These are phyloP conservation scores for Euryodendron excelsum DNA, from an alignment of 148 eudicot genomes.

Conservation along the genomic window DNA sequence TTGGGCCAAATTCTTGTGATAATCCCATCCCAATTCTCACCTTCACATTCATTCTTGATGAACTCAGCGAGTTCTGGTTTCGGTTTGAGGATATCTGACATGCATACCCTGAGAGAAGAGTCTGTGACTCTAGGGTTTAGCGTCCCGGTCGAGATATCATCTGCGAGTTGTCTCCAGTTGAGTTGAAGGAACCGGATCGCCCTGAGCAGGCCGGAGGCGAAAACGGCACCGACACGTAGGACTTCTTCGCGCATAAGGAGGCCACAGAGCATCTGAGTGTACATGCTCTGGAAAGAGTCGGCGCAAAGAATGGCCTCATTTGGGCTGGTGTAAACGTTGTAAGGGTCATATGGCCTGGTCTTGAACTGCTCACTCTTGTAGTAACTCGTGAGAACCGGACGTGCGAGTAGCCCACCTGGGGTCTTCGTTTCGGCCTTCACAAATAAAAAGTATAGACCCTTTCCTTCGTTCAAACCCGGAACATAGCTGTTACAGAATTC, in stretches of 20 bases:
- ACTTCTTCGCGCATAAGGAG: constrained; percentile 55
- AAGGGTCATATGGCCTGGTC: constrained; percentile 59
- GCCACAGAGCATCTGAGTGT: constrained; percentile 84
- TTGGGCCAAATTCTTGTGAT: constrained; percentile 78
- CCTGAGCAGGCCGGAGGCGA: constrained; percentile 81
- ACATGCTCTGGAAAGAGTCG: constrained; percentile 86
- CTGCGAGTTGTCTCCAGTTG: constrained; percentile 48
- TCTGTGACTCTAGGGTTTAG: constrained; percentile 47
- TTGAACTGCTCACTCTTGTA: constrained; percentile 69
- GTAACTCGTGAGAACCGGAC: constrained; percentile 76
- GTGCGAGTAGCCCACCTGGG: constrained; percentile 72
- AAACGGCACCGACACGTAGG: constrained; percentile 68
- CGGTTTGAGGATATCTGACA: constrained; percentile 46
- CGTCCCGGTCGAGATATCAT: constrained; percentile 46
- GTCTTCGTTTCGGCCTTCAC: constrained; percentile 72
- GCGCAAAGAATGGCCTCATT: constrained; percentile 63
- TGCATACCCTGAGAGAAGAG: constrained; percentile 38
- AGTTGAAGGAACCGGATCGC: constrained; percentile 71
- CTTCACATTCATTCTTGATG: constrained; percentile 40
- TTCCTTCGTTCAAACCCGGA: constrained; percentile 69
- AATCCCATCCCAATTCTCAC: constrained; percentile 75
- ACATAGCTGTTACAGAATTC: constrained; percentile 42
- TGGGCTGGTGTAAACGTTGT: constrained; percentile 69
- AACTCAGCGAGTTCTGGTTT: constrained; percentile 49
- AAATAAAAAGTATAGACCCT: constrained; percentile 62